Evolutionary conservation across 129 eudicot genomes (phyloP).

Genomic region (Ambrosia trifida): DNA sequence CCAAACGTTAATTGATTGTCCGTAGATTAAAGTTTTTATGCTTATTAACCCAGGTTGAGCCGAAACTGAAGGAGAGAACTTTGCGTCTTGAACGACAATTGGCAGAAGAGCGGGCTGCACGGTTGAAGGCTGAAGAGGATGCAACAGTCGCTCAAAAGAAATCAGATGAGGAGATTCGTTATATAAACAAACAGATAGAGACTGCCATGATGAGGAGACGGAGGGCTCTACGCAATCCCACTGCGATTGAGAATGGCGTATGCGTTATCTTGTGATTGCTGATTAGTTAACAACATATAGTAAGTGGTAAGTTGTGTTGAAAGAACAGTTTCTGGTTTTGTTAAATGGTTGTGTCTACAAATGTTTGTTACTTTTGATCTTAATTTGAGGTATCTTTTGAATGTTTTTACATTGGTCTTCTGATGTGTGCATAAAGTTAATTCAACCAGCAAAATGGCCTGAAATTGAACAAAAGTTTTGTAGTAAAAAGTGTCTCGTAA

Average conservation of each 20-base stretch:
- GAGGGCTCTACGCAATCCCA: not conserved
- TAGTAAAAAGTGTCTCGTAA: too few species aligned
- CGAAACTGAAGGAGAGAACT: conserved; percentile 53
- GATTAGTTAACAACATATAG: not conserved
- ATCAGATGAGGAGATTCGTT: not conserved
- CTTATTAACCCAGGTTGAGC: conserved; percentile 50
- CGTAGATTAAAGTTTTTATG: not conserved
- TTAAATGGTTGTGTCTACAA: too few species aligned
- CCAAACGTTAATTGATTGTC: not conserved
- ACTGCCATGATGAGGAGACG: not conserved
- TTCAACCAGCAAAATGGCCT: too few species aligned
- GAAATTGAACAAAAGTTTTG: too few species aligned
- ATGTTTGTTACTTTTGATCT: not conserved
- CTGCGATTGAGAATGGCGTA: not conserved
- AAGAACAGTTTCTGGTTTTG: not conserved
- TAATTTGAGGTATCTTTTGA: not conserved
- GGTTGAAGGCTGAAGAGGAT: conserved; percentile 46
- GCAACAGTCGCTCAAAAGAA: conserved; percentile 47
- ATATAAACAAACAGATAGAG: conserved; percentile 1
- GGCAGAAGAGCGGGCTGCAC: conserved; percentile 62
- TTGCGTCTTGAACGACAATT: conserved; percentile 49
- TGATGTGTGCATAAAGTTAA: too few species aligned
- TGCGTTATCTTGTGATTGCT: conserved; percentile 1
- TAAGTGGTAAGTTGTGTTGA: not conserved
- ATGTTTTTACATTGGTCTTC: not conserved